Percentiles rank a stretch among this genome's conserved stretches.
These are phyloP conservation scores for Lachnellula subtilissima DNA, from an alignment of 2,329 filamentous ascomycete species.

Conservation along the genomic window DNA sequence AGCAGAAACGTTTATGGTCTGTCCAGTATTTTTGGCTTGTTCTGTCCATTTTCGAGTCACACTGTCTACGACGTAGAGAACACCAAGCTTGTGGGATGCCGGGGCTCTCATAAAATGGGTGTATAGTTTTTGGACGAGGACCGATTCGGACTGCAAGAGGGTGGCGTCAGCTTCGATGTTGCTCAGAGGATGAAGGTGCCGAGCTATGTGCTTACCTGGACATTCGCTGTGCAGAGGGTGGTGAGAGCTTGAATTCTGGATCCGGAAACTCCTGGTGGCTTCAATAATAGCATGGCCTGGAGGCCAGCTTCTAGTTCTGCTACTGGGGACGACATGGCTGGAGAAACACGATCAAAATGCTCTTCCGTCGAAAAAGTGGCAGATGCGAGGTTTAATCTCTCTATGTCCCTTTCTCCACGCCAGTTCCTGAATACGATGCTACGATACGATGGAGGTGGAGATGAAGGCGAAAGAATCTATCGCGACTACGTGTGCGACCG, in stretches of 20 bases:
- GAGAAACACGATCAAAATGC: constrained; percentile 6
- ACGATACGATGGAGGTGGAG: constrained; percentile 26
- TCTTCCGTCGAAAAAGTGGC: constrained; percentile 4
- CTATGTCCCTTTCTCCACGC: constrained; percentile 17
- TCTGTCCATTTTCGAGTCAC: constrained; percentile 99
- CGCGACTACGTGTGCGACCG: constrained; percentile 23
- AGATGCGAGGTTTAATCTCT: constrained; percentile 21
- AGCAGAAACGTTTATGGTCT: constrained; percentile 74
- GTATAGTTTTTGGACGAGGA: constrained; percentile 92
- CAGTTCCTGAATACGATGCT: constrained; percentile 21
- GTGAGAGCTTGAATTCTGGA: constrained; percentile 88
- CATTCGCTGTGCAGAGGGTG: constrained; percentile 78
- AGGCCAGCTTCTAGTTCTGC: constrained; percentile 86
- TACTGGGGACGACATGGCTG: constrained; percentile 72
- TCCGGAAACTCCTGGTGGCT: constrained; percentile 89
- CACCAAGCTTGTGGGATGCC: constrained; percentile 93
- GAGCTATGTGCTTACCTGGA: constrained; percentile 63
- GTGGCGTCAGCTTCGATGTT: constrained; percentile 12
- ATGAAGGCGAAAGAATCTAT: constrained; percentile 11
- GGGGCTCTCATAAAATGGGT: constrained; percentile 96
- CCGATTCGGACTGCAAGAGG: constrained; percentile 73
- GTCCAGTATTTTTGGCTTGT: constrained; percentile 80
- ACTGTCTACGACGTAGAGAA: constrained; percentile 99
- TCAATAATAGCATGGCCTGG: constrained; percentile 85
- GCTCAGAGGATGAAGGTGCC: background rate